Evolutionary conservation across 2,329 filamentous ascomycete genomes (phyloP).

Genomic region (Beauveria varroae): DNA sequence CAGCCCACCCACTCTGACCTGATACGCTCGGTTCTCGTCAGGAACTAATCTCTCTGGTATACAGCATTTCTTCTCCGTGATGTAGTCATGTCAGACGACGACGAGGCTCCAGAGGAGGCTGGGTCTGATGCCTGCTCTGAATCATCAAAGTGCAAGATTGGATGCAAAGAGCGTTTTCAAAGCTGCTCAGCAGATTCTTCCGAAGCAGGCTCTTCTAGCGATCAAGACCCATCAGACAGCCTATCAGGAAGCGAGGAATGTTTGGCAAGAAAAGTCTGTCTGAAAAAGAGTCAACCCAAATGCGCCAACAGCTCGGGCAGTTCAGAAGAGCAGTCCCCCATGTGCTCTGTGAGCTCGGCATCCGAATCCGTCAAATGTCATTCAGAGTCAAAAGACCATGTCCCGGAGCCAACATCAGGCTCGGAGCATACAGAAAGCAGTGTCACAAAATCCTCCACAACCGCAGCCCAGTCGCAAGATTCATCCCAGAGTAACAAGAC

Average conservation of each 20-base stretch:
- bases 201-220: neutral
- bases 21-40: neutral
- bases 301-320: neutral
- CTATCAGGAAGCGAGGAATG: neutral
- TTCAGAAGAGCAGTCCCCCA: neutral
- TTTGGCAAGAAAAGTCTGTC: neutral
- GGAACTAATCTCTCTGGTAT: no score
- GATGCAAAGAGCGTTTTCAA: neutral
- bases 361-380: neutral
- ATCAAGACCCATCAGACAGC: neutral
- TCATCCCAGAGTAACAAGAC: neutral
- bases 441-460: neutral
- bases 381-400: neutral
- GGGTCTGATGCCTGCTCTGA: neutral
- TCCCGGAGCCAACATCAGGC: neutral
- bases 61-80: neutral
- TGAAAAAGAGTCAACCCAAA: neutral
- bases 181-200: neutral
- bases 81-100: neutral
- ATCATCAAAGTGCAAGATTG: neutral
- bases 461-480: neutral
- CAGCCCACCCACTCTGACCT: no score
- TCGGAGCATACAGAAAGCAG: neutral
- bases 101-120: neutral
- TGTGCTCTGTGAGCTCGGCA: neutral